Percentiles rank a stretch among this genome's conserved stretches.
Conservation (phyloP, 1,284 basidiomycete species). For the Cryptococcus sp. region DNA sequence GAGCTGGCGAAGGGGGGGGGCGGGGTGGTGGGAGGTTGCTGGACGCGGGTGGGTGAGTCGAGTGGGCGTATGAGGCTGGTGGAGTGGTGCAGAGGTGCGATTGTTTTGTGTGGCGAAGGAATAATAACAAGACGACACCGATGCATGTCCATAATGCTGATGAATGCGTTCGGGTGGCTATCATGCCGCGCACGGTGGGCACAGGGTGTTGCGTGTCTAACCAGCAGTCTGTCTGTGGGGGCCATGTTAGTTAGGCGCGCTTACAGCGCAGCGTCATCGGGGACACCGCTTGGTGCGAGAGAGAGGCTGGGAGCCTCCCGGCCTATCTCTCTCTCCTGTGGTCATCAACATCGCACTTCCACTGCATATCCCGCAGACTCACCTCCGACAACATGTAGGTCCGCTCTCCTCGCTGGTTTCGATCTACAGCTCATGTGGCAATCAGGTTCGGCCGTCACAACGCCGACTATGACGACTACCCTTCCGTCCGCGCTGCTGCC, state of each 20-base stretch:
- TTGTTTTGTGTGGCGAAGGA: background rate
- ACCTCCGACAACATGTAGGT: background rate
- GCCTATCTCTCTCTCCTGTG: background rate
- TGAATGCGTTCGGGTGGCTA: background rate
- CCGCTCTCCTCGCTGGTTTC: background rate
- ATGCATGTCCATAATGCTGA: background rate
- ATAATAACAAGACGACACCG: background rate
- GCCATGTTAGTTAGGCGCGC: background rate
- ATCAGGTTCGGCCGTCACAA: conserved; percentile 36
- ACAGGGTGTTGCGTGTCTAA: too few relatives aligned
- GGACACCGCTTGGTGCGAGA: background rate
- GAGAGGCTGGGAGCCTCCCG: too few relatives aligned
- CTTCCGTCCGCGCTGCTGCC: conserved; percentile 29
- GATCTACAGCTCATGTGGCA: background rate
- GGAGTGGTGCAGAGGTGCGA: background rate
- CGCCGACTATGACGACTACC: conserved; percentile 39
- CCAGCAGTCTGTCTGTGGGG: background rate
- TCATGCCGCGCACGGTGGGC: too few relatives aligned
- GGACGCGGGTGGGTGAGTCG: background rate
- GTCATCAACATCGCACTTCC: too few relatives aligned
- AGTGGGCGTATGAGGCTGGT: background rate
- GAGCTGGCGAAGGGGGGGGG: background rate
- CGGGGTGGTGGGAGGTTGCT: background rate
- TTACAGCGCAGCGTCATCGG: background rate
- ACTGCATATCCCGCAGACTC: background rate